Percentiles rank a stretch among this genome's conserved stretches.
Conservation (phyloP, 805 yeast species). For the Yamadazyma nakazawae region DNA sequence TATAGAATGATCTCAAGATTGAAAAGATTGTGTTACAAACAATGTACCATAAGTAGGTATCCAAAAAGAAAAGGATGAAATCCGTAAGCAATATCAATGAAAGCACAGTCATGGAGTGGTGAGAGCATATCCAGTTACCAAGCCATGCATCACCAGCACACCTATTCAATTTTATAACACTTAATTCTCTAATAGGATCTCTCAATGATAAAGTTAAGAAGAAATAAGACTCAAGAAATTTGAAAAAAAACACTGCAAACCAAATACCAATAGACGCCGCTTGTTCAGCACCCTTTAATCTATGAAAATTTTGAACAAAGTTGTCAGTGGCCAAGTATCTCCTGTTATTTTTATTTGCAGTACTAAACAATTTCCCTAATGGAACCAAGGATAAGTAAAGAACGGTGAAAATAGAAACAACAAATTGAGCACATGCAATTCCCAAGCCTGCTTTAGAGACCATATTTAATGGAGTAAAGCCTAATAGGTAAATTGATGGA, state of each 20-base stretch:
- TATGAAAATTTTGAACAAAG: constrained; percentile 60
- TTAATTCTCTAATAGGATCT: constrained; percentile 70
- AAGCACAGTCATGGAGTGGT: constrained; percentile 57
- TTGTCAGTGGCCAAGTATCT: constrained; percentile 48
- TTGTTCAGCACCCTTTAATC: constrained; percentile 49
- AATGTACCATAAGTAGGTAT: constrained; percentile 83
- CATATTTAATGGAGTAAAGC: constrained; percentile 30
- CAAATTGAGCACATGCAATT: constrained; percentile 53
- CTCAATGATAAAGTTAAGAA: constrained; percentile 68
- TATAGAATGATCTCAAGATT: constrained; percentile 62
- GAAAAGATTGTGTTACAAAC: constrained; percentile 76
- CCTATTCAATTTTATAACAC: constrained; percentile 48
- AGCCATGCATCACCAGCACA: constrained; percentile 62
- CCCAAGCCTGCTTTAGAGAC: constrained; percentile 34
- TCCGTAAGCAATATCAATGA: constrained; percentile 56
- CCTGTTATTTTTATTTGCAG: constrained; percentile 31
- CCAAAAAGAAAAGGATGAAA: constrained; percentile 67
- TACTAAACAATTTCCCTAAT: constrained; percentile 47
- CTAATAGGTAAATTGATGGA: constrained; percentile 55
- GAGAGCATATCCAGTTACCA: constrained; percentile 50
- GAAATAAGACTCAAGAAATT: constrained; percentile 74
- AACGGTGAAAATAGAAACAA: constrained; percentile 52
- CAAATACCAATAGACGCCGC: constrained; percentile 68
- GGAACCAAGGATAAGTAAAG: constrained; percentile 62
- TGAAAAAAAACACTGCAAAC: constrained; percentile 63